phyloP scores from a whole-genome alignment of 805 yeast species.

The Ogataea henricii region DNA sequence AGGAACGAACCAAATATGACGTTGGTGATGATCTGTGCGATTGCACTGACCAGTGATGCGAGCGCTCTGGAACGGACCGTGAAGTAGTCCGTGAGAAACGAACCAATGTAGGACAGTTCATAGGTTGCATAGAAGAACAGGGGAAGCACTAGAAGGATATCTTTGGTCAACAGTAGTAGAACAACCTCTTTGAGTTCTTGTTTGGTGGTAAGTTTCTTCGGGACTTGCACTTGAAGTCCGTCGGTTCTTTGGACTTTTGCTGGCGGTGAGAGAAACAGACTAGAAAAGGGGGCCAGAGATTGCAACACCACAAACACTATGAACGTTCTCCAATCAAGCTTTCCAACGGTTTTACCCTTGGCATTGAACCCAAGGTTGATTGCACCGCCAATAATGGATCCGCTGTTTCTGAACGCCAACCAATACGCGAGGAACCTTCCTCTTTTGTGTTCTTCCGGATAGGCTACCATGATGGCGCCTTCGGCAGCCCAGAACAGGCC shows the following conservation, averaged over 20 bases:
- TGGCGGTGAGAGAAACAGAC: constrained; percentile 26
- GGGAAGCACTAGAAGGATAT: constrained; percentile 9
- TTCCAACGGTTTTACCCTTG: constrained; percentile 17
- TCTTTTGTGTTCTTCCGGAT: constrained; percentile 25
- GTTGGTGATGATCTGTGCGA: constrained; percentile 8
- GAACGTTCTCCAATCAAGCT: constrained; percentile 26
- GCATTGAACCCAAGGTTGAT: constrained; percentile 20
- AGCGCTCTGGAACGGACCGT: constrained; percentile 9
- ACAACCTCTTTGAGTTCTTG: constrained; percentile 1
- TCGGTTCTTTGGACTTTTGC: constrained; percentile 31
- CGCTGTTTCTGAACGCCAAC: constrained; percentile 28
- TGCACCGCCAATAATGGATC: constrained; percentile 31
- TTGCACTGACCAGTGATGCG: constrained; percentile 5
- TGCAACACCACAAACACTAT: constrained; percentile 27
- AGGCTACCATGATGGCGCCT: constrained; percentile 28
- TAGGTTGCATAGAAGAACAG: constrained; percentile 4
- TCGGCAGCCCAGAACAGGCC: constrained; percentile 32
- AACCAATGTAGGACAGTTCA: constrained; percentile 6
- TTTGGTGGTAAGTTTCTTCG: neutral
- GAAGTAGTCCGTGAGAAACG: constrained; percentile 6
- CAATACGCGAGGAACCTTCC: constrained; percentile 31
- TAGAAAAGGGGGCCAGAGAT: constrained; percentile 22
- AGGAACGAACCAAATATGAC: constrained; percentile 5
- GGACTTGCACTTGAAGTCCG: constrained; percentile 19
- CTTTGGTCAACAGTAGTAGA: constrained; percentile 5